phyloP scores from a whole-genome alignment of 148 eudicot genomes.

The Chenopodium berlandieri region DNA sequence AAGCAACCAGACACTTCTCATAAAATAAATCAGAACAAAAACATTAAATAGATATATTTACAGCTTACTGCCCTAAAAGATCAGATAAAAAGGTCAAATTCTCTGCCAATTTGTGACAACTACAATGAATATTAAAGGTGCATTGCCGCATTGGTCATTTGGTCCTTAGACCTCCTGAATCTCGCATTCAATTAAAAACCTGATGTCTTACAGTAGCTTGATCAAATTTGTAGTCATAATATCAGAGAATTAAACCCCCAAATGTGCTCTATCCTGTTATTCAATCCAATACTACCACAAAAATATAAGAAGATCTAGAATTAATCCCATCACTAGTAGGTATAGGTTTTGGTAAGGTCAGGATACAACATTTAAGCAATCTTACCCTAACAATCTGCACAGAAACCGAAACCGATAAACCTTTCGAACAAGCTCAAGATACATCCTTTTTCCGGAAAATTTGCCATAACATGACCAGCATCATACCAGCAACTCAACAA shows the following conservation, averaged over 20 bases:
- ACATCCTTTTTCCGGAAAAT: not conserved
- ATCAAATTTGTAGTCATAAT: no score
- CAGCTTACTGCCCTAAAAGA: not conserved
- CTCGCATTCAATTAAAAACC: not conserved
- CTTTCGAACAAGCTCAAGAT: not conserved
- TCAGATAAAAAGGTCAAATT: not conserved
- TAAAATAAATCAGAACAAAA: not conserved
- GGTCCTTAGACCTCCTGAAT: not conserved
- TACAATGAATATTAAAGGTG: not conserved
- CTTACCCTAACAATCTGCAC: not conserved
- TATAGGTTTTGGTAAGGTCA: no score
- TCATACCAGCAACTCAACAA: not conserved
- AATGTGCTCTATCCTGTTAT: no score
- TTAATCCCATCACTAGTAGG: not conserved
- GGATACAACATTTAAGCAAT: no score
- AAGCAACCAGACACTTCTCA: not conserved
- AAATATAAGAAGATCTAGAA: no score
- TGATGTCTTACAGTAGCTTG: no score
- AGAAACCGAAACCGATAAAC: not conserved
- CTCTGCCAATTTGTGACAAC: not conserved
- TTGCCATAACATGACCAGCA: not conserved
- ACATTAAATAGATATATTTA: not conserved
- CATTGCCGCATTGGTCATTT: not conserved
- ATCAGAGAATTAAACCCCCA: no score
- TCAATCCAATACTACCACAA: no score